Conservation (phyloP, 441 rosid species). For the Gossypium schwendimanii region DNA sequence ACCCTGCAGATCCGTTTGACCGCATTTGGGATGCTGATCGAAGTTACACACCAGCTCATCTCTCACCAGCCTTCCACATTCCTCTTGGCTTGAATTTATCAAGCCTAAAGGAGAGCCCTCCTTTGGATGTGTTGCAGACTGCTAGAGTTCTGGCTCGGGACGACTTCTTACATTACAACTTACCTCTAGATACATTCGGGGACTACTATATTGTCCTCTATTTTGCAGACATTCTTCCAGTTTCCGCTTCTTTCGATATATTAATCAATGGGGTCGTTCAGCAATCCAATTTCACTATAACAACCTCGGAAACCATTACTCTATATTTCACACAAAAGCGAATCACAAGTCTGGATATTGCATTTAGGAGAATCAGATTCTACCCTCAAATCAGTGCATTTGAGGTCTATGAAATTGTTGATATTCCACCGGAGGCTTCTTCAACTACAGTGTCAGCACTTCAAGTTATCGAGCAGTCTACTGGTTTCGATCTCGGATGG, state of each 20-base stretch:
- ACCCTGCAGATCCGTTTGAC: conserved; percentile 75
- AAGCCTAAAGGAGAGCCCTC: conserved; percentile 54
- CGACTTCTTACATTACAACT: conserved; percentile 49
- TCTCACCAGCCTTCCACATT: conserved; percentile 34
- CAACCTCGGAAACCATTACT: conserved; percentile 40
- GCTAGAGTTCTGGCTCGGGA: conserved; percentile 63
- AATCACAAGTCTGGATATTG: conserved; percentile 50
- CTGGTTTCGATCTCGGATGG: conserved; percentile 78
- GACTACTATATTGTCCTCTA: conserved; percentile 71
- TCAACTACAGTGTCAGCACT: conserved; percentile 95
- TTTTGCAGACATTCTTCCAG: conserved; percentile 80
- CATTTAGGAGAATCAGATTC: conserved; percentile 45
- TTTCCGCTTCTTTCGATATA: conserved; percentile 63
- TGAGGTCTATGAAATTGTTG: conserved; percentile 60
- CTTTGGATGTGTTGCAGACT: conserved; percentile 59
- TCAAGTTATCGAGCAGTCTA: conserved; percentile 72
- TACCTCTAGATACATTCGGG: conserved; percentile 40
- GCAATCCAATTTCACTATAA: conserved; percentile 46
- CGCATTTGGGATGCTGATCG: conserved; percentile 84
- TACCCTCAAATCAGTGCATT: conserved; percentile 68
- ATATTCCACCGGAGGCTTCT: conserved; percentile 64
- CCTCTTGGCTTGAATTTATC: conserved; percentile 30
- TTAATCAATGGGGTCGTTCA: conserved; percentile 48
- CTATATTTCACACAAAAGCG: conserved; percentile 39
- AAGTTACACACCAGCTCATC: conserved; percentile 51